Conservation (phyloP, 2,329 filamentous ascomycete genomes). For the Penicillium brevicompactum region DNA sequence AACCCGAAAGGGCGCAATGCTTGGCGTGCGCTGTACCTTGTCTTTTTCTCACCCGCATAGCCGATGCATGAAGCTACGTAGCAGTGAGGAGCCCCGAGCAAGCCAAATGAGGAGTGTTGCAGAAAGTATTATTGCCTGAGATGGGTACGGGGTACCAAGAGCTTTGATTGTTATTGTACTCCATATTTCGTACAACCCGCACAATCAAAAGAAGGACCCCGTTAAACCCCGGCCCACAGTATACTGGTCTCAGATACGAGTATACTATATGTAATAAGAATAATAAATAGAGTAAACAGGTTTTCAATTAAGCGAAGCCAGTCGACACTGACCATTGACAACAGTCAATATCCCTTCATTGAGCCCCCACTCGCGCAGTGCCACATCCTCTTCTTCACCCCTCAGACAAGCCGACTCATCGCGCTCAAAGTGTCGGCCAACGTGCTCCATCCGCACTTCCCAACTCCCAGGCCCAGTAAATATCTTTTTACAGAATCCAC, state of each 20-base stretch:
- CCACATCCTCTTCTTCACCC: slow-evolving; percentile 44
- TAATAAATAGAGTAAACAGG: slow-evolving; percentile 1
- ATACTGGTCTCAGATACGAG: not conserved
- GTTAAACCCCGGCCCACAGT: not conserved
- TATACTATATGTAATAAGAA: not conserved
- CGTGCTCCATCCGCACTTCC: slow-evolving; percentile 85
- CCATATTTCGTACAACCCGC: too few species aligned
- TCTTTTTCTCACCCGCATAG: too few species aligned
- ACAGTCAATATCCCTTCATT: slow-evolving; percentile 34
- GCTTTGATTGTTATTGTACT: too few species aligned
- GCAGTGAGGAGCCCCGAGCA: too few species aligned
- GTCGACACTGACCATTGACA: slow-evolving; percentile 22
- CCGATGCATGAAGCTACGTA: too few species aligned
- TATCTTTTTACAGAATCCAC: slow-evolving; percentile 57
- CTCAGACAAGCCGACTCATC: slow-evolving; percentile 45
- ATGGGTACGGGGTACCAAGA: too few species aligned
- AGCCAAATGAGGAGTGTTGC: too few species aligned
- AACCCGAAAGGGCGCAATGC: too few species aligned
- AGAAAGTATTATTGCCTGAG: too few species aligned
- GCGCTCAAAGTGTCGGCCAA: slow-evolving; percentile 74
- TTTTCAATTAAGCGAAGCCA: slow-evolving; percentile 19
- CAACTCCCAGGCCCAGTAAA: slow-evolving; percentile 70
- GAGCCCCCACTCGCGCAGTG: slow-evolving; percentile 43
- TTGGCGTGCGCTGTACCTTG: too few species aligned
- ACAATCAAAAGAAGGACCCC: too few species aligned